phyloP scores from a whole-genome alignment of 2,329 filamentous ascomycete genomes.

The Diaporthe citri region DNA sequence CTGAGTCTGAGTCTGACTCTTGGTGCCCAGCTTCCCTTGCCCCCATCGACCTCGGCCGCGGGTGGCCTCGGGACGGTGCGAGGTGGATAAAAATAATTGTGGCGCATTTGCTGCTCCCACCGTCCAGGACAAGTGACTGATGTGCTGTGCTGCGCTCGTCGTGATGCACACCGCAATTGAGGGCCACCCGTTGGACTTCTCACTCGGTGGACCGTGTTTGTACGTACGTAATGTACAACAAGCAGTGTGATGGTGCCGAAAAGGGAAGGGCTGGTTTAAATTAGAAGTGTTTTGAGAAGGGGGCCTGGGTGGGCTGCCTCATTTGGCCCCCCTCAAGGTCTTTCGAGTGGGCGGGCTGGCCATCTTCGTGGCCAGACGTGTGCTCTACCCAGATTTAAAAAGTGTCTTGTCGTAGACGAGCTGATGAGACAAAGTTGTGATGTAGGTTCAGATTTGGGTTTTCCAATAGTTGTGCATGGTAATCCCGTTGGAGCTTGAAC shows the following conservation, averaged over 20 bases:
- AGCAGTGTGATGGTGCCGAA: conserved; percentile 1
- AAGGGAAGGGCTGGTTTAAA: conserved; percentile 27
- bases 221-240: neutral
- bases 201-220: neutral
- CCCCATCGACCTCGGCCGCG: conserved; percentile 7
- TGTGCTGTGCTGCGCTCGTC: neutral
- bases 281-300: conserved; percentile 3
- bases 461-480: neutral
- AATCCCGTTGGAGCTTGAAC: neutral
- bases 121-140: neutral
- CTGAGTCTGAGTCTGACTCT: neutral
- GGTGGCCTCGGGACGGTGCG: conserved; percentile 26
- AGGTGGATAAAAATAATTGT: conserved; percentile 28
- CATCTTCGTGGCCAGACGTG: neutral
- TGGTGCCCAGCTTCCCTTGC: neutral
- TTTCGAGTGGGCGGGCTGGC: neutral
- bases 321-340: conserved; percentile 16
- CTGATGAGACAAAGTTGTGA: neutral
- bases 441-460: neutral
- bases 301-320: conserved; percentile 28
- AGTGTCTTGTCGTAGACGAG: neutral
- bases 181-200: neutral
- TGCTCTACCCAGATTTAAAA: neutral
- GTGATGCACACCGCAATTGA: conserved; percentile 23
- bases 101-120: conserved; percentile 15